phyloP scores from a whole-genome alignment of 495 filamentous ascomycete genomes.

The Talaromyces adpressus region DNA sequence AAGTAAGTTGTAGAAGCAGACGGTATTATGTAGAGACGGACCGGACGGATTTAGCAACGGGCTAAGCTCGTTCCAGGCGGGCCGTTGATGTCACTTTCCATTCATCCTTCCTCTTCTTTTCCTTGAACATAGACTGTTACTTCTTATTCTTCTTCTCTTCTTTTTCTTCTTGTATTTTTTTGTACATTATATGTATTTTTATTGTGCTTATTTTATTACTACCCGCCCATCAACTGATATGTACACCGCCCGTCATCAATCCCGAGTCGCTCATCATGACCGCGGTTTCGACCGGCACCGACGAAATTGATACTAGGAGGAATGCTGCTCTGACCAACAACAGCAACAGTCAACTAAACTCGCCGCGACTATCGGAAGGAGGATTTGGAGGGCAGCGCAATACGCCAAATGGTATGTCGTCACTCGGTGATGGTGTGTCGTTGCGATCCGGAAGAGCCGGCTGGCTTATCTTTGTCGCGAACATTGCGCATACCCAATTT shows the following conservation, averaged over 20 bases:
- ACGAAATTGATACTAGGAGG: slow-evolving; percentile 13
- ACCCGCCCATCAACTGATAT: slow-evolving; percentile 1
- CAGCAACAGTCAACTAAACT: slow-evolving; percentile 11
- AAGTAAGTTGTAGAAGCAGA: too few species aligned
- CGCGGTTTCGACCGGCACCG: slow-evolving; percentile 20
- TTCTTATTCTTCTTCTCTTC: neutral
- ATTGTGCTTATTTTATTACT: slow-evolving; percentile 13
- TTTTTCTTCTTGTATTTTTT: neutral
- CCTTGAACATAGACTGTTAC: neutral
- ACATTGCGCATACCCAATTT: neutral
- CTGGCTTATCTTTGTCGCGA: neutral
- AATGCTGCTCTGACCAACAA: slow-evolving; percentile 5
- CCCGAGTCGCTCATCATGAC: slow-evolving; percentile 18
- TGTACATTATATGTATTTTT: neutral
- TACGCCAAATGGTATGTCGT: slow-evolving; percentile 2
- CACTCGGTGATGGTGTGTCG: neutral
- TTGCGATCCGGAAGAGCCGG: neutral
- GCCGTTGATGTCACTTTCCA: slow-evolving; percentile 18
- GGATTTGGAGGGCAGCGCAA: neutral
- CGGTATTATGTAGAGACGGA: neutral
- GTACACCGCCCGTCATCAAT: slow-evolving; percentile 5
- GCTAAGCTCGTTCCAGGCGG: neutral
- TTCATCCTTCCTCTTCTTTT: slow-evolving; percentile 20
- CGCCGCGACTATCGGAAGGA: slow-evolving; percentile 17
- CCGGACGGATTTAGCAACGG: neutral